Base-by-base conservation (phyloP, 75 land plant genomes). In the Ceratopteris richardii region DNA sequence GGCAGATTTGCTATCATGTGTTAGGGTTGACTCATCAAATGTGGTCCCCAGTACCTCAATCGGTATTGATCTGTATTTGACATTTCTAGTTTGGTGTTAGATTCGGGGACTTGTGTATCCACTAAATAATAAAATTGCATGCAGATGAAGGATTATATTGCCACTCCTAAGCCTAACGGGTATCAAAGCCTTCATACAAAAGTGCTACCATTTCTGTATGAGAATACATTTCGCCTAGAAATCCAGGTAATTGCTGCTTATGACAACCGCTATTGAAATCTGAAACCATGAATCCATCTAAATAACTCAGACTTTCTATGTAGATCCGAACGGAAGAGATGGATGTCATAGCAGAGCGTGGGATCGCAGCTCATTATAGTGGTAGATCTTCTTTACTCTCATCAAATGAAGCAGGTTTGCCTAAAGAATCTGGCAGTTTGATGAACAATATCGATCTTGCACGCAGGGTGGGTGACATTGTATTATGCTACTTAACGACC, bases 101-200 rank as follows among this genome's bases (percentile, higher is more conserved):
- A 33, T 33, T 33, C n/a, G n/a, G n/a, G n/a, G n/a, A n/a, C n/a
- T 33, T 33, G 37, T 33, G 37, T 33, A 33, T 4, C 3, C 9
- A 4, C 9, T 33, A 33, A 3, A 33, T 4, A 4, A 9, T 3
- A 33, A 33, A 3, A 33, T 33, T 33, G 37, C 3, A 16, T 43
- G 67, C 86, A 88, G 95, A 77, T 93, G 90, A 93, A 93, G 60
- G 98, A 93, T 57, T 93, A 93, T 57, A 93, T 93, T 64, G 98
- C 98, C 36, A 93, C 94, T 28, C 90, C 98, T 43, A 93, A 93
- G 62, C 95, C 98, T 42, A 93, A 93, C 80, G 98, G 98, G 26
- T 93, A 93, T 53, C 95, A 93, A 66, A 88, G 95, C 66, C 86
- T 93, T 44, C 95, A 93, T 51, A 93, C 98, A 0, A 85, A 80